Evolutionary conservation across 192 early-diverging fungal species (phyloP).

Genomic region (Irineochytrium annulatum): DNA sequence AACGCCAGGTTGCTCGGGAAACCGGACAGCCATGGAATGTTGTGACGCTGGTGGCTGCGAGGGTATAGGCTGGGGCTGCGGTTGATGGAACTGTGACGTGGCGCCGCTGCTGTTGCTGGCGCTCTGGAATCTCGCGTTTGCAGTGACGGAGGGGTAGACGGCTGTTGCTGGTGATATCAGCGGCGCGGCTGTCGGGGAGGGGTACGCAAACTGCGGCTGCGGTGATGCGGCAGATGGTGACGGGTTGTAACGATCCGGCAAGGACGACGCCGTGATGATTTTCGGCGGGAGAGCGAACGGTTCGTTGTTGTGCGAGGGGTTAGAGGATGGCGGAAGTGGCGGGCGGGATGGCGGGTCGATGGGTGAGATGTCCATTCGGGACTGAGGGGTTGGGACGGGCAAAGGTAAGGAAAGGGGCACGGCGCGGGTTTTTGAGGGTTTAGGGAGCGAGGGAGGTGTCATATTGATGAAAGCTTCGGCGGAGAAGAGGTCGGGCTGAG

Average conservation of each 20-base stretch:
- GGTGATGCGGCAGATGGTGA: not conserved
- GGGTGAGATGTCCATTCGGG: too few species aligned
- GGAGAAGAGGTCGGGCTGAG: not conserved
- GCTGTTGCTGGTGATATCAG: not conserved
- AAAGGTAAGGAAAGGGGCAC: not conserved
- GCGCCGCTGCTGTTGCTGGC: not conserved
- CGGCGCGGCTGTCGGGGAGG: not conserved
- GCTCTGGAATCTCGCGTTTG: not conserved
- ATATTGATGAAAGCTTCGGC: not conserved
- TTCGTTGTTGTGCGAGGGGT: too few species aligned
- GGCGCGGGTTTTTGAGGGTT: not conserved
- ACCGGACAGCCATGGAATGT: not conserved
- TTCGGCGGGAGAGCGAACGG: too few species aligned
- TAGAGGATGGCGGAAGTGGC: too few species aligned
- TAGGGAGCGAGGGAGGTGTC: not conserved
- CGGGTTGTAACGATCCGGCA: not conserved
- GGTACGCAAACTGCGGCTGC: not conserved
- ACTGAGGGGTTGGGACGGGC: too few species aligned
- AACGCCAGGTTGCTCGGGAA: not conserved
- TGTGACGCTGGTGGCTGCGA: not conserved
- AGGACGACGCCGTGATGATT: too few species aligned
- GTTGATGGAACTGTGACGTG: not conserved
- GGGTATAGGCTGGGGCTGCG: not conserved
- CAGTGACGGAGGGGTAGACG: not conserved
- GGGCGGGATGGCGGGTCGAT: too few species aligned